Evolutionary conservation across 2,329 filamentous ascomycete species (phyloP), one percentile per base, ranked within the genome.

Genomic region (Fusarium sp.): DNA sequence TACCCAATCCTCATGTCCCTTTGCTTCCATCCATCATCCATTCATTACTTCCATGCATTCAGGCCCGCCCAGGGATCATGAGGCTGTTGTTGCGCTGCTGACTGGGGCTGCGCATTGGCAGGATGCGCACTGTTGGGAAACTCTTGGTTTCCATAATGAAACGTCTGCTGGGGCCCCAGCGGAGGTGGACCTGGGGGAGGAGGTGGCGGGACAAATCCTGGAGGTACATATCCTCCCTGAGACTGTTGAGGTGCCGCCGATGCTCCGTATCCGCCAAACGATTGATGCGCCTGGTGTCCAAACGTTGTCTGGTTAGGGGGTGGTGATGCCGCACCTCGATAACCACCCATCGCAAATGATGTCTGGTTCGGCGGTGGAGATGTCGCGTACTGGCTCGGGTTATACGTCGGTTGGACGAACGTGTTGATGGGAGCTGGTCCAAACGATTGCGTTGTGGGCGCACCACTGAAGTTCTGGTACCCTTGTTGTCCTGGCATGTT

Each of bases 301-400:
- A 88, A 87, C 1, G 83, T 82, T 5, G 85, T 83, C 79, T 93
- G 91, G 40, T 88, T 89, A 4, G 91, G 87, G 0, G 92, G 88
- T 10, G 88, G 88, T 14, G 88, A 89, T n/a, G 85, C 83, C 1
- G 87, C 85, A 7, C 81, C 81, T 31, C 82, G 78, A 72, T 82
- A 81, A 22, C 79, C 81, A 16, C 80, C 80, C 60, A 85, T 80
- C 13, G 81, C 83, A 79, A 88, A 88, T 2, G 83, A 84, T 2
- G 85, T 84, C 78, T 93, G 91, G 22, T 88, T 90, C 4, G 92
- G 88, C 1, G 92, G 88, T n/a, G 90, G 90, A 13, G 90, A 92
- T 35, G 87, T 87, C 64, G 89, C 89, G 76, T 88, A 90, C 62
- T 85, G 87, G 75, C 88, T 89, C 1, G 89, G 89, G 72, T 91